Evolutionary conservation across 306 rosid species (phyloP), one percentile per base, ranked within the genome.

Genomic region (Crotalaria pallida): DNA sequence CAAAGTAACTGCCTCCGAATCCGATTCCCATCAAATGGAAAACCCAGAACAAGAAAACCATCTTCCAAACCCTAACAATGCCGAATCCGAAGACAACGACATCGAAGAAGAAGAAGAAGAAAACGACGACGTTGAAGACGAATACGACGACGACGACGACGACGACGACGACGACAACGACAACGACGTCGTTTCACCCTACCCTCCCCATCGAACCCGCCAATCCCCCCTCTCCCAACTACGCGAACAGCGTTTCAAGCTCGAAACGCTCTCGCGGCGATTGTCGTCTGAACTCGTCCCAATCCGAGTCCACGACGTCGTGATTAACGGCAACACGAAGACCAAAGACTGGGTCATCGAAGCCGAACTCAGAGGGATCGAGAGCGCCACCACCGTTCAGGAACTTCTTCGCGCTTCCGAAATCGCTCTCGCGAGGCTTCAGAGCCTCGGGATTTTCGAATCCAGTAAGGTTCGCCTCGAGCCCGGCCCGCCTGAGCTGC

Each of bases 401-500:
- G 97, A 88, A 75, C 85, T 95, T 33, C 66, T 95, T 27, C 81
- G 86, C 10, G 96, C 88, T 7, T 76, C 96, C 4, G 83, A 85
- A 24, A 64, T 71, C 49, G 91, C 89, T 56, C 87, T 83, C 71
- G 83, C 84, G 4, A 89, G 80, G 86, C 91, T 95, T 69, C 92
- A 66, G 72, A 65, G 58, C 48, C 96, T 95, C 0, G 91, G 82
- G 9, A 88, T 95, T 71, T 95, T 95, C 38, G 96, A 89, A 13
- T 79, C 96, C 26, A 87, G 82, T 51, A 77, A 74, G 69, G 64
- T 91, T 79, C 78, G 84, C 0, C 96, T 95, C 12, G 92, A 95
- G 81, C 69, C 92, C 0, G 99, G 97, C 7, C 97, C 96, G 57
- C 86, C 85, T 23, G 96, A 95, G 86, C 75, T 95, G 48, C 89